Conservation (phyloP, 495 filamentous ascomycete genomes). For the Chaetomium cochliodes region DNA sequence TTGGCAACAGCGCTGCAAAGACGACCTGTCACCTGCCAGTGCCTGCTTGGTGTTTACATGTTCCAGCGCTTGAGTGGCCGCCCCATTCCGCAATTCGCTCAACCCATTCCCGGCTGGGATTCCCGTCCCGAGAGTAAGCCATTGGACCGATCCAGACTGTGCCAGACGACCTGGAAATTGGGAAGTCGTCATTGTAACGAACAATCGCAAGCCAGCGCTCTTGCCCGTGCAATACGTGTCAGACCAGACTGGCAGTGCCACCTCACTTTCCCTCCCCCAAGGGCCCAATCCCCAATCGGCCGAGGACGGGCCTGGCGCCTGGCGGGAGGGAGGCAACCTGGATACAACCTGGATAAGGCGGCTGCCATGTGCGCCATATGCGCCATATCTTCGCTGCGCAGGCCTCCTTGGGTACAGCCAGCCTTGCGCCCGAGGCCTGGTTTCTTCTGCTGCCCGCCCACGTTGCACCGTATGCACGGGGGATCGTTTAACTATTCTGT, state of each 20-base stretch:
- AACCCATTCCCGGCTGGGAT: not conserved
- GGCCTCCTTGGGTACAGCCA: not conserved
- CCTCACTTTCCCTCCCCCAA: slow-evolving; percentile 6
- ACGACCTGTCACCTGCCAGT: too few relatives aligned
- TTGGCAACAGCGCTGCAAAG: not conserved
- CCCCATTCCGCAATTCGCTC: not conserved
- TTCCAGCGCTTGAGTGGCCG: slow-evolving; percentile 6
- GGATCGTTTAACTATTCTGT: not conserved
- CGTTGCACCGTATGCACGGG: not conserved
- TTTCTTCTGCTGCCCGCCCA: not conserved
- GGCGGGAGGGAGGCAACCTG: not conserved
- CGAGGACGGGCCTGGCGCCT: not conserved
- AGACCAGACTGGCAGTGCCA: slow-evolving; percentile 9
- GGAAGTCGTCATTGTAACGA: not conserved
- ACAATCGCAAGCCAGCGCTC: not conserved
- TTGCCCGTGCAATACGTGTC: slow-evolving; percentile 23
- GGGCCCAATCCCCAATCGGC: slow-evolving; percentile 15
- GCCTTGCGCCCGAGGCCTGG: slow-evolving; percentile 10
- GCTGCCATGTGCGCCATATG: not conserved
- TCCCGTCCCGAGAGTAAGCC: not conserved
- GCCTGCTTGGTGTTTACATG: not conserved
- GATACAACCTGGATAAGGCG: not conserved
- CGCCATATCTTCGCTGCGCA: not conserved
- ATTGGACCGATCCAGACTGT: not conserved
- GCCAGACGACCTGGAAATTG: not conserved